phyloP scores from a whole-genome alignment of 2,329 filamentous ascomycete genomes.

The Hyphodiscus sp. region DNA sequence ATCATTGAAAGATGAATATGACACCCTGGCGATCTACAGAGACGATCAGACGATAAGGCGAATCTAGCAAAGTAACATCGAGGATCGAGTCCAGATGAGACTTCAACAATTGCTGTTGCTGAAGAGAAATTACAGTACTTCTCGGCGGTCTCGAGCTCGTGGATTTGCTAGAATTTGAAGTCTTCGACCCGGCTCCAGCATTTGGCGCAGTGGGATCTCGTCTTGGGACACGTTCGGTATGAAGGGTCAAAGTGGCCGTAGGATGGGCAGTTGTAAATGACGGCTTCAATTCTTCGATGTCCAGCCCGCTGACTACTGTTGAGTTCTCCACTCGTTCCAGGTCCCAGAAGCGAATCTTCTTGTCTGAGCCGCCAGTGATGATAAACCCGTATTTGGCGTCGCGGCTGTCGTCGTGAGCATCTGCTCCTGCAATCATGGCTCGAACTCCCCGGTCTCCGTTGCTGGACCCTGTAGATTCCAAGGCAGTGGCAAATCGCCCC shows the following conservation, averaged over 20 bases:
- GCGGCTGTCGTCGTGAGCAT: constrained; percentile 61
- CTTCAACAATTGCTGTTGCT: constrained; percentile 80
- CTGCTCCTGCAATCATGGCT: constrained; percentile 66
- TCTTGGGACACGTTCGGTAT: constrained; percentile 46
- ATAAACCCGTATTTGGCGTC: constrained; percentile 77
- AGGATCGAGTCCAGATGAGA: constrained; percentile 83
- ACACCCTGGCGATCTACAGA: constrained; percentile 85
- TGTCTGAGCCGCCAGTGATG: constrained; percentile 81
- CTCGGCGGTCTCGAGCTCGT: constrained; percentile 49
- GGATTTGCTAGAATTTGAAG: constrained; percentile 22
- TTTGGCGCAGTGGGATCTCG: constrained; percentile 27
- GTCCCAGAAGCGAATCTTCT: constrained; percentile 93
- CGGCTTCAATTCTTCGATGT: constrained; percentile 64
- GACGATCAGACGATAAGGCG: constrained; percentile 87
- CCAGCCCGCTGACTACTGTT: constrained; percentile 71
- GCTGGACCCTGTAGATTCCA: constrained; percentile 53
- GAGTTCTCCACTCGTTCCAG: constrained; percentile 71
- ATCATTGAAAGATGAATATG: constrained; percentile 66
- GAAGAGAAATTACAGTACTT: constrained; percentile 77
- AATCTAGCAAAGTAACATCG: constrained; percentile 82
- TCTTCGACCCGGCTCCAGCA: constrained; percentile 26
- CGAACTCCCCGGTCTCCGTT: constrained; percentile 63
- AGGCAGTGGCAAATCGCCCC: constrained; percentile 69
- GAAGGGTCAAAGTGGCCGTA: constrained; percentile 55
- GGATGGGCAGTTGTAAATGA: constrained; percentile 62